These are phyloP conservation scores for Balamuthia mandrillaris DNA, from an alignment of 208 protist genomes.

Conservation along the genomic window DNA sequence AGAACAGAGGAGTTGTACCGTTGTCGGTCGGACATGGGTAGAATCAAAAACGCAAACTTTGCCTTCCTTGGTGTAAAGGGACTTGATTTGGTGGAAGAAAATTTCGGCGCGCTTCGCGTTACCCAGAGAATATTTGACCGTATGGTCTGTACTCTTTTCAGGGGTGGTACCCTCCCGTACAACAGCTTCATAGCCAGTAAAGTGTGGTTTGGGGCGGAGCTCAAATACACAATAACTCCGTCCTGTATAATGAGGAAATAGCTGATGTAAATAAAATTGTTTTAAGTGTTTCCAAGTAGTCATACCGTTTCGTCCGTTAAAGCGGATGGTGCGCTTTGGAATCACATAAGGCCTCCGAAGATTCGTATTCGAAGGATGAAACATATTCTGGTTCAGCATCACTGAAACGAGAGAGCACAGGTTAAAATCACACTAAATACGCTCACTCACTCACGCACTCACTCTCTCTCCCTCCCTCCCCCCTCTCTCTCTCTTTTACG, in stretches of 20 bases:
- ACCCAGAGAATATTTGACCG: background rate
- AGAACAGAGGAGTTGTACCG: background rate
- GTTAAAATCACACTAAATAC: background rate
- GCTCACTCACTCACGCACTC: no score
- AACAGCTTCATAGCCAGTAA: conserved; percentile 11
- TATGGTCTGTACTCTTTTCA: background rate
- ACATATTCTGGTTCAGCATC: background rate
- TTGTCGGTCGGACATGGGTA: background rate
- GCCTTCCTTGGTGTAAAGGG: conserved; percentile 5
- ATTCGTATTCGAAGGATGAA: background rate
- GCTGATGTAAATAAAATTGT: background rate
- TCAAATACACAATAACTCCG: conserved; percentile 6
- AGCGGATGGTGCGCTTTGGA: background rate
- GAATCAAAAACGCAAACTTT: conserved; percentile 18
- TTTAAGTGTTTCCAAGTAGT: background rate
- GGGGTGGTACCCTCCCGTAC: conserved; percentile 4
- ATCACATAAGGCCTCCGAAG: background rate
- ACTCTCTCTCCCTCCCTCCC: no score
- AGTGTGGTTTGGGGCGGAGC: background rate
- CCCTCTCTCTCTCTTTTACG: no score
- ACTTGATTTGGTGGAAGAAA: conserved; percentile 15
- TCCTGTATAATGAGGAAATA: background rate
- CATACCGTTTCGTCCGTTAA: conserved; percentile 17
- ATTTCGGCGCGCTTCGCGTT: background rate
- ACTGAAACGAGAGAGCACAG: background rate